Evolutionary conservation across 306 rosid species (phyloP), one percentile per base, ranked within the genome.

Genomic region (Adenanthera pavonina): DNA sequence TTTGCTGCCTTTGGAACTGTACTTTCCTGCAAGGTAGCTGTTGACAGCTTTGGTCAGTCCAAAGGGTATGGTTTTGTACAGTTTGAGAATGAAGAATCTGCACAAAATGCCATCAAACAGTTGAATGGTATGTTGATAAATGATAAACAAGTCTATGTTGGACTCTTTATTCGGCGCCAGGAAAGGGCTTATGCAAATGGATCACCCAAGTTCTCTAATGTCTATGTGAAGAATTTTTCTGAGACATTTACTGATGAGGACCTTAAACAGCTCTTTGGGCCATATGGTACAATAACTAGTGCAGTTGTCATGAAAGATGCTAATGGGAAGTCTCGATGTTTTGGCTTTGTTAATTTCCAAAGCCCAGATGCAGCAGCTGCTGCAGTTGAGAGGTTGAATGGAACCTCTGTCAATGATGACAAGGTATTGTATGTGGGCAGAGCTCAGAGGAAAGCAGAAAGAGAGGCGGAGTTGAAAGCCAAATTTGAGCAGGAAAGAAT

Each of bases 61-160:
- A 91, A 82, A 86, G 99, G 99, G 33, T 83, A 92, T 16, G 99
- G 97, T 0, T 95, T 90, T 57, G 94, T 95, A 60, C 99, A 95
- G 75, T 93, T 71, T 90, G 99, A 89, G 46, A 86, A 33, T 13
- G 97, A 91, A 35, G 94, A 87, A 48, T 57, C 91, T 46, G 97
- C 99, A 0, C 87, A 90, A 47, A 83, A 61, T 56, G 95, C 97
- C 47, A 93, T 95, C 56, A 48, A 66, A 2, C 74, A 71, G 71
- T 75, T 95, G 91, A 88, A 91, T 83, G 94, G 97, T 46, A 93
- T 93, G 97, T 57, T 90, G 77, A 15, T 95, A 10, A 95, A 95
- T 79, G 99, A 83, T 36, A 93, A 92, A 78, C 83, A 89, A 79
- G 95, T 91, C 20, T 88, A 78, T 38, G 97, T 93, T 65, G 93